A percentile compares a stretch with the other conserved stretches of the same genome.
phyloP scores from a whole-genome alignment of 305 asterid species.

The Fraxinus xanthoxyloides region DNA sequence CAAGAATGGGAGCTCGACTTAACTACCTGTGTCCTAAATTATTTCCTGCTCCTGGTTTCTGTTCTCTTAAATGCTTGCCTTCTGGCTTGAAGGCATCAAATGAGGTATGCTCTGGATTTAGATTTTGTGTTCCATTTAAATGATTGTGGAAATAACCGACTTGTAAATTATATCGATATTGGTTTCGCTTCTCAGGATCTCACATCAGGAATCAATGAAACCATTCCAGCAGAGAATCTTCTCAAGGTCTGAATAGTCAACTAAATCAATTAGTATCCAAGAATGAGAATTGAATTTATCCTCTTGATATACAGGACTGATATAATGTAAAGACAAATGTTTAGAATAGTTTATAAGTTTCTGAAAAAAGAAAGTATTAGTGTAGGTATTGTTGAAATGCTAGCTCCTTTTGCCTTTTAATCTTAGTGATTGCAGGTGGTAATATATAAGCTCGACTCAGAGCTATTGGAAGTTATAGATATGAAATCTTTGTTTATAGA shows the following conservation, averaged over 20 bases:
- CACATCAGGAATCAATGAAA: slow-evolving; percentile 31
- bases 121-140: background rate
- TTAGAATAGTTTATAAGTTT: background rate
- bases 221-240: slow-evolving; percentile 82
- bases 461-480: background rate
- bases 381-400: background rate
- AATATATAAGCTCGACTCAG: background rate
- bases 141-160: background rate
- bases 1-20: slow-evolving; percentile 74
- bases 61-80: slow-evolving; percentile 40
- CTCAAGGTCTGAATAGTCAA: slow-evolving; percentile 60
- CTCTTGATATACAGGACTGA: background rate
- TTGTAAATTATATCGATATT: slow-evolving; percentile 19
- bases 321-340: background rate
- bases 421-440: background rate
- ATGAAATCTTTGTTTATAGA: background rate
- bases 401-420: background rate
- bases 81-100: slow-evolving; percentile 28
- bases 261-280: background rate
- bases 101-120: slow-evolving; percentile 34
- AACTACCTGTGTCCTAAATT: slow-evolving; percentile 82
- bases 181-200: slow-evolving; percentile 46
- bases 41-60: slow-evolving; percentile 87
- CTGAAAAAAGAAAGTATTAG: background rate
- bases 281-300: background rate